Conservation (phyloP, 2,329 filamentous ascomycete genomes). For the Cladosporium sp. region DNA sequence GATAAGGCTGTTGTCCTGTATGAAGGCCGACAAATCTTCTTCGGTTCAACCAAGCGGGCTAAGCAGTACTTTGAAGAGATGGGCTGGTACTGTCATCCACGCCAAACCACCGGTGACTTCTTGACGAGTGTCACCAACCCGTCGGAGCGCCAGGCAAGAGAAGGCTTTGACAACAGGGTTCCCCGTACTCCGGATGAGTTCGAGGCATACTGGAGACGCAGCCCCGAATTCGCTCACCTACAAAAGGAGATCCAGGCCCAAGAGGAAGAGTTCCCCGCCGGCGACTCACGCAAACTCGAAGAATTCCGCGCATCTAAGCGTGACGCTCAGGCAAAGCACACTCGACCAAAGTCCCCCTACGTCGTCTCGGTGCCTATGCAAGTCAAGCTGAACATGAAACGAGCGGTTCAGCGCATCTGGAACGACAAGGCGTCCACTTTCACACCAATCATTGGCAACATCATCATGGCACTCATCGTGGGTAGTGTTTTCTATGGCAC, state of each 20-base stretch:
- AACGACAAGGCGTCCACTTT: conserved; percentile 49
- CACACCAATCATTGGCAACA: conserved; percentile 44
- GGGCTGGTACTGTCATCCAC: conserved; percentile 63
- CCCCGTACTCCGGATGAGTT: conserved; percentile 70
- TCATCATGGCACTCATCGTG: conserved; percentile 58
- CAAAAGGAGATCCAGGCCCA: conserved; percentile 49
- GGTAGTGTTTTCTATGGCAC: conserved; percentile 58
- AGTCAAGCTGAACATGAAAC: conserved; percentile 47
- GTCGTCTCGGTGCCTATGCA: conserved; percentile 55
- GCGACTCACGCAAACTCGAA: conserved; percentile 39
- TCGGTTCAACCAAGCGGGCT: conserved; percentile 58
- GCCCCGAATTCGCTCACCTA: conserved; percentile 42
- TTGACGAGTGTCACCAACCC: conserved; percentile 66
- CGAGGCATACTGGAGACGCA: conserved; percentile 48
- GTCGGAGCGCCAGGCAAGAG: conserved; percentile 50
- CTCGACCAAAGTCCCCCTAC: conserved; percentile 54
- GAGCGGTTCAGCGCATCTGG: conserved; percentile 50
- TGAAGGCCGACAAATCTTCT: conserved; percentile 74
- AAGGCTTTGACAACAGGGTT: conserved; percentile 58
- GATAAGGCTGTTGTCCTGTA: conserved; percentile 73
- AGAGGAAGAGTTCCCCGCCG: conserved; percentile 43
- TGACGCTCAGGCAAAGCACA: conserved; percentile 49
- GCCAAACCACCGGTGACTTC: conserved; percentile 68
- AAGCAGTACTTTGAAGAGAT: conserved; percentile 63
- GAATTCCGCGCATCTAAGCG: conserved; percentile 48